Evolutionary conservation across 2,329 filamentous ascomycete genomes (phyloP).

Genomic region (Fusarium staphyleae): DNA sequence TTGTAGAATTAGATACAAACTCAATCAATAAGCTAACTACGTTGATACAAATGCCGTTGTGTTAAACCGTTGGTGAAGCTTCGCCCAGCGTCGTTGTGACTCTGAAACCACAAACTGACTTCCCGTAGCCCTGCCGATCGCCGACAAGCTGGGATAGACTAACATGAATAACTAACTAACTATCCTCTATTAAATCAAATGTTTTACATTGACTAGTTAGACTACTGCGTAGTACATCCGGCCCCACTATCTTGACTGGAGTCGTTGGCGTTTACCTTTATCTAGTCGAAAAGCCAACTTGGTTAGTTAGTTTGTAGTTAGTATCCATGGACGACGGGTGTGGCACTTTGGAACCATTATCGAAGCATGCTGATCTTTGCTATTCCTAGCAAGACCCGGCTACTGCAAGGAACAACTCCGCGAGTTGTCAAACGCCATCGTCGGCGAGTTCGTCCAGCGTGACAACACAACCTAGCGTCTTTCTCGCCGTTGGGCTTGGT

Average conservation of each 20-base stretch:
- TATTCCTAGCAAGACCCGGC: neutral
- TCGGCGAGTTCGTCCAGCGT: neutral
- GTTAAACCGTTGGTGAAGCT: neutral
- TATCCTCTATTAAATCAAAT: too few relatives aligned
- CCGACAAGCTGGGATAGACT: neutral
- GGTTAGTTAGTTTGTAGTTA: too few relatives aligned
- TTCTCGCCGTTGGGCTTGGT: too few relatives aligned
- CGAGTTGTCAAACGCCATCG: constrained; percentile 12
- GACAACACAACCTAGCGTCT: neutral
- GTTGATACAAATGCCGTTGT: neutral
- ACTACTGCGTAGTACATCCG: neutral
- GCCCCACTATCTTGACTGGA: neutral
- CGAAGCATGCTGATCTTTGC: neutral
- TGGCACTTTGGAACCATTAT: constrained; percentile 7
- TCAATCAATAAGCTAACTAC: neutral
- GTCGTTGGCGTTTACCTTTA: constrained; percentile 18
- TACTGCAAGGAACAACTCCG: constrained; percentile 11
- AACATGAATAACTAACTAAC: too few relatives aligned
- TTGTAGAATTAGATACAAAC: neutral
- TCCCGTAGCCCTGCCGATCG: neutral
- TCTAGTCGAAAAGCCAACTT: constrained; percentile 12
- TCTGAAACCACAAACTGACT: neutral
- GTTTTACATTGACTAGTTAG: too few relatives aligned
- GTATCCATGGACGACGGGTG: constrained; percentile 6
- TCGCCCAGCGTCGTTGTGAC: neutral